phyloP scores from a whole-genome alignment of 1,139 yeast species.

The Nadsonia commutata region DNA sequence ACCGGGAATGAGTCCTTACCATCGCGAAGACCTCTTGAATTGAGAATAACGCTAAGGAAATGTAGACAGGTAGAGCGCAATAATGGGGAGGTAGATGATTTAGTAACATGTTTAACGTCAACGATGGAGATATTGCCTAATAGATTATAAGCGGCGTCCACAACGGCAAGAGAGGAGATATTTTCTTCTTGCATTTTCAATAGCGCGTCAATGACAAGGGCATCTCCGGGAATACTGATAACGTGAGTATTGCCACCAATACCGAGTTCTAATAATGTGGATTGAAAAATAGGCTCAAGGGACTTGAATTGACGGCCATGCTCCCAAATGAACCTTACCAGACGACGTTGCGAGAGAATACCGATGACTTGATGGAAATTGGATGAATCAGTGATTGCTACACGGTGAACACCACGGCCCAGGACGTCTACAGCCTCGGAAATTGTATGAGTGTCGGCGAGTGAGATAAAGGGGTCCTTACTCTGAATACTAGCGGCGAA shows the following conservation, averaged over 20 bases:
- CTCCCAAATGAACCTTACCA: conserved; percentile 76
- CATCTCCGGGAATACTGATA: conserved; percentile 72
- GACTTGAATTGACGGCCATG: conserved; percentile 76
- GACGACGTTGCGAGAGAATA: conserved; percentile 79
- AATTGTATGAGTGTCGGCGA: conserved; percentile 54
- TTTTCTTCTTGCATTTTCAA: conserved; percentile 71
- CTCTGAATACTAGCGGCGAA: conserved; percentile 69
- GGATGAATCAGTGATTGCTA: conserved; percentile 56
- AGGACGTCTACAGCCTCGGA: conserved; percentile 67
- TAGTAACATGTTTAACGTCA: conserved; percentile 77
- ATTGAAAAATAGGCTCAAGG: conserved; percentile 57
- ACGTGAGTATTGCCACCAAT: conserved; percentile 56
- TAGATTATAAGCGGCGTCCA: conserved; percentile 58
- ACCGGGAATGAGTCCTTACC: conserved; percentile 96
- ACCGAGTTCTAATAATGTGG: conserved; percentile 48
- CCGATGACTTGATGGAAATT: conserved; percentile 21
- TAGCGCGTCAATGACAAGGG: conserved; percentile 72
- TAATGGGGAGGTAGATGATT: conserved; percentile 66
- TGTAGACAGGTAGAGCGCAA: conserved; percentile 73
- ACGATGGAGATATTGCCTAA: conserved; percentile 89
- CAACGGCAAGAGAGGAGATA: conserved; percentile 87
- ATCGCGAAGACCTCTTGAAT: conserved; percentile 79
- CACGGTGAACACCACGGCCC: conserved; percentile 85
- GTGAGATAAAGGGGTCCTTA: conserved; percentile 71
- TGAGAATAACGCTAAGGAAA: conserved; percentile 72